Evolutionary conservation across 2,329 filamentous ascomycete genomes (phyloP), one percentile per base, ranked within the genome.

Genomic region (Talaromyces rugulosus): DNA sequence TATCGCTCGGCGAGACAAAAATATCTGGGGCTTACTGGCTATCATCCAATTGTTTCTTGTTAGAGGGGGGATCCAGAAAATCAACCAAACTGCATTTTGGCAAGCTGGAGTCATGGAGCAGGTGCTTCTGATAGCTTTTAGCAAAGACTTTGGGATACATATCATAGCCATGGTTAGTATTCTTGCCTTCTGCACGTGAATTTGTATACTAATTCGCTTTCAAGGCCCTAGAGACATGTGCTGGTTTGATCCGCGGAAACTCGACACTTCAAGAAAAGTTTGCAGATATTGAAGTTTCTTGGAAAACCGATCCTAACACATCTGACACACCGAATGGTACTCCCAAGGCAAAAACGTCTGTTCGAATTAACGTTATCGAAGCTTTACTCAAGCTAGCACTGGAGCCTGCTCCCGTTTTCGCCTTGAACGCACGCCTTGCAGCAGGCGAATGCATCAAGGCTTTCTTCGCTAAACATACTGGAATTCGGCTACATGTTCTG

Each of bases 371-470:
- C 75, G 92, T 99, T 33, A 96, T 99, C 69, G 94, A 98, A 74
- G 95, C 91, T 1, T 81, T 99, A 18, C 81, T 99, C 55, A 92
- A 97, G 68, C 80, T 97, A 51, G 88, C 89, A 0, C 80, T 99
- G 8, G 87, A 87, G 61, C 81, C 89, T 27, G 83, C 88, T 33
- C 80, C 87, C 0, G 77, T 85, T 23, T 83, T 87, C 58, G 82
- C 90, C 40, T 90, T 96, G 67, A 89, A 96, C 74, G 82, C 94
- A 42, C 88, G 95, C 28, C 85, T 92, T 70, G 90, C 94, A 23
- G 92, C 91, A 27, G 95, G 90, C 72, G 89, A 94, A 69, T 96
- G 94, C 70, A 86, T 99, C 64, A 93, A 96, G 74, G 92, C 95
- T 2, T 99, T 99, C 75, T 92, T 97, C 69, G 87, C 85, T 69